Conservation (phyloP, 1,139 yeast genomes). For the Candida glucosophila region DNA sequence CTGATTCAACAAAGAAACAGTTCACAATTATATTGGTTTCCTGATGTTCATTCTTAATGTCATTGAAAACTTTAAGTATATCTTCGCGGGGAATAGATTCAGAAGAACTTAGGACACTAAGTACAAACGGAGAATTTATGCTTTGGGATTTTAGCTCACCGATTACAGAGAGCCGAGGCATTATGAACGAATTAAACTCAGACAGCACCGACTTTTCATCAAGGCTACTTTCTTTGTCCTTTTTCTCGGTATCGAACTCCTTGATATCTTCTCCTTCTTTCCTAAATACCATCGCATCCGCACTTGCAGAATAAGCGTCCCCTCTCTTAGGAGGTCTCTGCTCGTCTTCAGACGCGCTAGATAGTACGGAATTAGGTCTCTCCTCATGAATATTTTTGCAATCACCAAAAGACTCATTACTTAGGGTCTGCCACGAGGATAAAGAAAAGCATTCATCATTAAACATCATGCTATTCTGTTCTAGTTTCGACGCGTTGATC, state of each 20-base stretch:
- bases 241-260: slow-evolving; percentile 11
- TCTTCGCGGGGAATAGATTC: slow-evolving; percentile 11
- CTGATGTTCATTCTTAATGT: slow-evolving; percentile 9
- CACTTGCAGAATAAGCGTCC: slow-evolving; percentile 7
- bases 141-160: neutral
- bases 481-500: slow-evolving; percentile 5
- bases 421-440: slow-evolving; percentile 17
- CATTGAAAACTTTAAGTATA: slow-evolving; percentile 13
- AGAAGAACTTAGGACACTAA: slow-evolving; percentile 15
- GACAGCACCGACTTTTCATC: slow-evolving; percentile 3
- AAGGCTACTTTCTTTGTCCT: slow-evolving; percentile 1
- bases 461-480: slow-evolving; percentile 6
- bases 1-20: slow-evolving; percentile 10
- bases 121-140: slow-evolving; percentile 9
- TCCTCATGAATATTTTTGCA: slow-evolving; percentile 1
- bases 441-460: slow-evolving; percentile 8
- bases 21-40: slow-evolving; percentile 9
- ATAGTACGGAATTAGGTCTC: slow-evolving; percentile 15
- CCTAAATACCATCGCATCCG: slow-evolving; percentile 30
- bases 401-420: slow-evolving; percentile 6
- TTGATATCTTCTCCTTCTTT: slow-evolving; percentile 33
- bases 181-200: slow-evolving; percentile 20
- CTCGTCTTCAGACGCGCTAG: slow-evolving; percentile 19
- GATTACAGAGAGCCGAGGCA: slow-evolving; percentile 30
- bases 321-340: slow-evolving; percentile 9